Evolutionary conservation across 768 basidiomycete species (phyloP).

Genomic region (Pisolithus tinctorius): DNA sequence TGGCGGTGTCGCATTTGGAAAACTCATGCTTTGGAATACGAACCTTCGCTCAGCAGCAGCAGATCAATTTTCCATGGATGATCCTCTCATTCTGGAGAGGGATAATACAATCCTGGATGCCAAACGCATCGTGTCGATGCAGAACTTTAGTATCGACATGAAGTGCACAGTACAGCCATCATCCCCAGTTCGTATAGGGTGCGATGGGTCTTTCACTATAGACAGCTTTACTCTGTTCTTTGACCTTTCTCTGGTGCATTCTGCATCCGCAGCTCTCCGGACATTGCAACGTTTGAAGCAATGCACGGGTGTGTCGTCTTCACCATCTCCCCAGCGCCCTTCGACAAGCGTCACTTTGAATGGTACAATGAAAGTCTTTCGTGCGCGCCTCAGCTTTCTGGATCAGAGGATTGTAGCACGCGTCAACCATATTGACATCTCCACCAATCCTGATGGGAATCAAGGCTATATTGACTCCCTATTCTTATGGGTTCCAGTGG

Average conservation of each 20-base stretch:
- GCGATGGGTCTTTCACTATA: constrained; percentile 41
- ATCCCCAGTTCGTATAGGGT: constrained; percentile 17
- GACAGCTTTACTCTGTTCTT: constrained; percentile 48
- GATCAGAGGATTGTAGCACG: constrained; percentile 41
- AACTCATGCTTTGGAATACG: constrained; percentile 40
- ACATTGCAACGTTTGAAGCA: constrained; percentile 39
- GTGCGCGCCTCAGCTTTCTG: constrained; percentile 42
- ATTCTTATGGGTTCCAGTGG: constrained; percentile 55
- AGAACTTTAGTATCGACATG: constrained; percentile 25
- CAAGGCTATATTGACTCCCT: constrained; percentile 35
- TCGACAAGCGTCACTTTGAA: constrained; percentile 20
- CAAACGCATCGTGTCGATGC: constrained; percentile 40
- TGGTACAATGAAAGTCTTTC: constrained; percentile 36
- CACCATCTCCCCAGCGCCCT: constrained; percentile 12
- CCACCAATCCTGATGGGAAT: constrained; percentile 12
- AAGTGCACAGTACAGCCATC: constrained; percentile 11
- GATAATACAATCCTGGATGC: constrained; percentile 38
- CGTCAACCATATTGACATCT: constrained; percentile 18
- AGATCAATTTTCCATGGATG: constrained; percentile 61
- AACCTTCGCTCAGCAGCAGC: constrained; percentile 57
- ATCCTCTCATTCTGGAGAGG: constrained; percentile 50
- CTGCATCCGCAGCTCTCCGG: constrained; percentile 53
- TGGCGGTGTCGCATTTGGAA: constrained; percentile 36
- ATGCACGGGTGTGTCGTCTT: constrained; percentile 10
- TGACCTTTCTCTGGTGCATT: constrained; percentile 65